These are phyloP conservation scores for Scutellaria barbata DNA, from an alignment of 257 asterid genomes.

Conservation along the genomic window DNA sequence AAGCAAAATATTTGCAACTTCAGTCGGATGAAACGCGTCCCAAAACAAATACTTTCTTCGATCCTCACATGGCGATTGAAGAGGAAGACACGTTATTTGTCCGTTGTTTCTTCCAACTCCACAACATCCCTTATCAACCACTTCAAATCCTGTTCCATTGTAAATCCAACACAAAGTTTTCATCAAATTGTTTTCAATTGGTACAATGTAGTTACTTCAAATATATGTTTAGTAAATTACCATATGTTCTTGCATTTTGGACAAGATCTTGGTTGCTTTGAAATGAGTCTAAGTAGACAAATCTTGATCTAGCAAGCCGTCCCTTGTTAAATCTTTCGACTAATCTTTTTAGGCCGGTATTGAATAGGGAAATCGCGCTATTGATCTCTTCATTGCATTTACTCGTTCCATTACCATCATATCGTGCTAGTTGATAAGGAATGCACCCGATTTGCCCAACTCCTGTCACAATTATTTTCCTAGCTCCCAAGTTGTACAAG, in stretches of 20 bases:
- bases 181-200: neutral
- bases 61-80: slow-evolving; percentile 67
- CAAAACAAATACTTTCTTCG: slow-evolving; percentile 68
- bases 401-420: slow-evolving; percentile 61
- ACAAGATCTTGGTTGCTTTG: slow-evolving; percentile 64
- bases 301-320: slow-evolving; percentile 66
- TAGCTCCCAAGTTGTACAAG: slow-evolving; percentile 74
- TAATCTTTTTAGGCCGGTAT: slow-evolving; percentile 60
- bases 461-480: slow-evolving; percentile 69
- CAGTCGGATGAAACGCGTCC: slow-evolving; percentile 96
- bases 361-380: slow-evolving; percentile 65
- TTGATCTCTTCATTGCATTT: slow-evolving; percentile 87
- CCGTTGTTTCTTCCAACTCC: slow-evolving; percentile 93
- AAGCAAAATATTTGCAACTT: slow-evolving; percentile 72
- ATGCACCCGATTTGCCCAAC: slow-evolving; percentile 90
- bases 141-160: slow-evolving; percentile 66
- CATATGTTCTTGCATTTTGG: slow-evolving; percentile 62
- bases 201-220: neutral
- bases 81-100: slow-evolving; percentile 85
- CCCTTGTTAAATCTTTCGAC: slow-evolving; percentile 65
- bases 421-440: slow-evolving; percentile 80
- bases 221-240: slow-evolving; percentile 30
- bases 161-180: neutral
- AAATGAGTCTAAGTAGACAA: slow-evolving; percentile 73
- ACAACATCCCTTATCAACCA: slow-evolving; percentile 77